Conservation (phyloP, 2,329 filamentous ascomycete species). For the Pseudogymnoascus destructans region DNA sequence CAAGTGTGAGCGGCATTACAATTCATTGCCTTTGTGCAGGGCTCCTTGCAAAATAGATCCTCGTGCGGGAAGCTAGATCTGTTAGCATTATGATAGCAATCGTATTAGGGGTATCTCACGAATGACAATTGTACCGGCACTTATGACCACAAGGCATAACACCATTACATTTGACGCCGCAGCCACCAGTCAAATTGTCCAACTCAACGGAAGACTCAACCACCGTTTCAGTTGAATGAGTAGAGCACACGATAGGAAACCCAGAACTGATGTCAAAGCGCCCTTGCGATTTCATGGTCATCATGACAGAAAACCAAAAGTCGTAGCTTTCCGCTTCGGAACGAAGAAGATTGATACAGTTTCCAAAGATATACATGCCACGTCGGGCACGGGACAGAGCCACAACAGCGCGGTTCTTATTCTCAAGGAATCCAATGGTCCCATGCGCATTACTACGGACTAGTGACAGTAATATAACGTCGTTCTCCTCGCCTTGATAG, state of each 20-base stretch:
- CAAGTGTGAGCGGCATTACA: constrained; percentile 13
- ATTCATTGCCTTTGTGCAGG: constrained; percentile 16
- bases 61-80: constrained; percentile 17
- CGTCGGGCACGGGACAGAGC: constrained; percentile 56
- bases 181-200: constrained; percentile 39
- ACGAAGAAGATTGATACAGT: constrained; percentile 38
- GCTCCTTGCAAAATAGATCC: constrained; percentile 17
- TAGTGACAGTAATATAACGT: constrained; percentile 66
- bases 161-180: constrained; percentile 32
- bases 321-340: constrained; percentile 16
- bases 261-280: constrained; percentile 26
- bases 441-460: constrained; percentile 52
- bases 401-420: constrained; percentile 45
- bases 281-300: constrained; percentile 30
- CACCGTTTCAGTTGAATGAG: constrained; percentile 39
- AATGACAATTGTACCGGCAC: constrained; percentile 23
- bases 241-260: constrained; percentile 50
- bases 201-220: constrained; percentile 43
- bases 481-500: constrained; percentile 86
- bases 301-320: constrained; percentile 25
- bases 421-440: constrained; percentile 60
- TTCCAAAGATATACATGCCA: constrained; percentile 78
- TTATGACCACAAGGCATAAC: constrained; percentile 23
- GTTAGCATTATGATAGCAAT: background rate
- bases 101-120: constrained; percentile 8